Base-by-base conservation (phyloP, 2,329 filamentous ascomycete genomes). In the Trichophyton simii region DNA sequence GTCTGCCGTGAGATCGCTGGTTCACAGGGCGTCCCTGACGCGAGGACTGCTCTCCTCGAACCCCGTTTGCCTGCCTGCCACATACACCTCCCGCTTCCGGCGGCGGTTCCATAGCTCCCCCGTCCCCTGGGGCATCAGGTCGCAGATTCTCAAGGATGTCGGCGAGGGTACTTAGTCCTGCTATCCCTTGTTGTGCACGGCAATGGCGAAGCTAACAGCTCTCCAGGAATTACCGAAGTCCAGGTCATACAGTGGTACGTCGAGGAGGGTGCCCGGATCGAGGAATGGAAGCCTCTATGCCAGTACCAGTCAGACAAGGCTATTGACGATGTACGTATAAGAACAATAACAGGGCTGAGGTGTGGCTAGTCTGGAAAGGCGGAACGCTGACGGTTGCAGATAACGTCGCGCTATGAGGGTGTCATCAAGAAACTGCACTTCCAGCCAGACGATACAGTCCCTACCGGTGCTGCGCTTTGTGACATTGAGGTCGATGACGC, bases 191-290 rank as follows among this genome's bases (percentile, higher is more conserved):
- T 38, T 11, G 6, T 34, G 34, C 8, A n/a, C 4, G 38, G 28
- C 41, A 13, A 3, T 31, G 42, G 60, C 61, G n/a, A 4, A 60
- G 65, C 70, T 50, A 68, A 63, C 22, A 20, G 63, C 55, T 9
- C 18, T 44, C n/a, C 7, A 94, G 94, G 94, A 61, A 99, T 97
- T 70, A 91, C 94, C 72, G 94, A 99, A 77, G 96, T 94, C 71
- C 94, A 99, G 76, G 89, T 99, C 70, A 97, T 97, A 70, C 94
- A 99, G 79, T 99, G 94, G 94, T 99, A 97, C 73, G 92, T 99
- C 66, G 88, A 96, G 76, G 91, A 95, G 58, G 92, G 91, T 62
- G 94, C 94, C 41, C 86, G 88, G 62, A 91, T 99, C 68, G 91
- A 99, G 78, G 92, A 99, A 78, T 99, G 96, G 82, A 94, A 95